A percentile compares a stretch with the other conserved stretches of the same genome.
These are phyloP conservation scores for Aspergillus sp. DNA, from an alignment of 2,329 filamentous ascomycete species.

Conservation along the genomic window DNA sequence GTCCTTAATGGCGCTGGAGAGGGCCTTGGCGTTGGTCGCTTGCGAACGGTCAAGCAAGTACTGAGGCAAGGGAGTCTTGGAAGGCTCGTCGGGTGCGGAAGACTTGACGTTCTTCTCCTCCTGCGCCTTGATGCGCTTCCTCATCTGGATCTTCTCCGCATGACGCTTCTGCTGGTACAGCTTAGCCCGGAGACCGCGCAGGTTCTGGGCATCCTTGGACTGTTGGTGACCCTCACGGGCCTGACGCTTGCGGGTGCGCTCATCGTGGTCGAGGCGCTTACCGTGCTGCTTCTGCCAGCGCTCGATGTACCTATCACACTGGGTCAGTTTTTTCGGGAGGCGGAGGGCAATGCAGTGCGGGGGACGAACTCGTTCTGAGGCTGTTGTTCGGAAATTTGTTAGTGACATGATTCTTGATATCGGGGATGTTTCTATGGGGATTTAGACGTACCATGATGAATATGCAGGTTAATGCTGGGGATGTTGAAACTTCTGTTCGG, in stretches of 20 bases:
- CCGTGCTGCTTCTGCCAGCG: slow-evolving; percentile 66
- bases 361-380: slow-evolving; percentile 42
- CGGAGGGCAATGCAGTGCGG: slow-evolving; percentile 1
- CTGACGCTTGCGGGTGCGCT: slow-evolving; percentile 77
- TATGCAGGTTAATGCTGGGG: slow-evolving; percentile 12
- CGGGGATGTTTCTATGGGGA: background rate
- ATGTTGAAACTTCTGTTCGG: slow-evolving; percentile 19
- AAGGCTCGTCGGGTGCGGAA: slow-evolving; percentile 69
- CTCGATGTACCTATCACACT: slow-evolving; percentile 58
- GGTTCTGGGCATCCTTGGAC: slow-evolving; percentile 86
- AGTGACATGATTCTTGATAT: background rate
- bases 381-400: slow-evolving; percentile 5
- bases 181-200: slow-evolving; percentile 88
- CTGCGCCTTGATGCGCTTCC: slow-evolving; percentile 88
- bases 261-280: slow-evolving; percentile 72
- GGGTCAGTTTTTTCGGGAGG: background rate
- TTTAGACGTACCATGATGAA: slow-evolving; percentile 28
- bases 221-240: slow-evolving; percentile 87
- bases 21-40: slow-evolving; percentile 65
- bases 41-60: slow-evolving; percentile 87
- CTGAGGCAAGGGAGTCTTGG: slow-evolving; percentile 72
- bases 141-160: slow-evolving; percentile 98
- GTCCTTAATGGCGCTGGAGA: slow-evolving; percentile 87
- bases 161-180: slow-evolving; percentile 87
- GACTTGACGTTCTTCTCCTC: slow-evolving; percentile 96